Evolutionary conservation across 75 land plant species (phyloP).

Genomic region (Adiantum capillusveneris): DNA sequence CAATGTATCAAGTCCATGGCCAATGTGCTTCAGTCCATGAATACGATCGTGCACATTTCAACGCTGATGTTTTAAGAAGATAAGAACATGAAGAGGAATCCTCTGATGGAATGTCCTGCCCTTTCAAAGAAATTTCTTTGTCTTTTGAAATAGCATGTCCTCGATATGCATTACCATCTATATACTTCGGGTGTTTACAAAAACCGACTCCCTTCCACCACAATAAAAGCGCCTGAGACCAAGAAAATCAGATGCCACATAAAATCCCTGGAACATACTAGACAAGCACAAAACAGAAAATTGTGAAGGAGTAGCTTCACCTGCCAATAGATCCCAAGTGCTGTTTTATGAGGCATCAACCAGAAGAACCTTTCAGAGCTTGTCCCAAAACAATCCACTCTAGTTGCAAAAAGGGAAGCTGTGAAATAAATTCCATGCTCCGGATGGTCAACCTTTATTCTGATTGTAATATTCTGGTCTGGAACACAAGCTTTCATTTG

Average conservation of each 20-base stretch:
- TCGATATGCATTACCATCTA: slow-evolving; percentile 27
- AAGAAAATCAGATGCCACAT: neutral
- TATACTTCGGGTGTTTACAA: slow-evolving; percentile 37
- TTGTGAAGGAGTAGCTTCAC: slow-evolving; percentile 24
- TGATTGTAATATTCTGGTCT: slow-evolving; percentile 46
- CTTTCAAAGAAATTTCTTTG: slow-evolving; percentile 1
- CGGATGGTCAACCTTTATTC: slow-evolving; percentile 73
- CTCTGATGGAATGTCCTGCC: too few species aligned
- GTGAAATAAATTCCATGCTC: slow-evolving; percentile 69
- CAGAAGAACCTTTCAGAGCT: slow-evolving; percentile 54
- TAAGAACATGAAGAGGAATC: too few species aligned
- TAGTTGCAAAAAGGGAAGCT: slow-evolving; percentile 55
- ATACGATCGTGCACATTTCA: slow-evolving; percentile 1
- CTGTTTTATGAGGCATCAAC: slow-evolving; percentile 97
- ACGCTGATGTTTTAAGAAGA: neutral
- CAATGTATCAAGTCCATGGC: slow-evolving; percentile 8
- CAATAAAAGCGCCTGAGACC: slow-evolving; percentile 27
- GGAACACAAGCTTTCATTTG: slow-evolving; percentile 50
- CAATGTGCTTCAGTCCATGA: slow-evolving; percentile 7
- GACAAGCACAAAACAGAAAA: neutral
- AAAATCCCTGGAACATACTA: slow-evolving; percentile 3
- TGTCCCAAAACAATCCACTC: slow-evolving; percentile 19
- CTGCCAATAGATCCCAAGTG: slow-evolving; percentile 96
- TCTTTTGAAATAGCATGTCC: slow-evolving; percentile 24
- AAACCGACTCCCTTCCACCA: slow-evolving; percentile 38